A percentile compares a stretch with the other conserved stretches of the same genome.
phyloP scores from a whole-genome alignment of 2,329 filamentous ascomycete species.

The Spiromastix sp. region DNA sequence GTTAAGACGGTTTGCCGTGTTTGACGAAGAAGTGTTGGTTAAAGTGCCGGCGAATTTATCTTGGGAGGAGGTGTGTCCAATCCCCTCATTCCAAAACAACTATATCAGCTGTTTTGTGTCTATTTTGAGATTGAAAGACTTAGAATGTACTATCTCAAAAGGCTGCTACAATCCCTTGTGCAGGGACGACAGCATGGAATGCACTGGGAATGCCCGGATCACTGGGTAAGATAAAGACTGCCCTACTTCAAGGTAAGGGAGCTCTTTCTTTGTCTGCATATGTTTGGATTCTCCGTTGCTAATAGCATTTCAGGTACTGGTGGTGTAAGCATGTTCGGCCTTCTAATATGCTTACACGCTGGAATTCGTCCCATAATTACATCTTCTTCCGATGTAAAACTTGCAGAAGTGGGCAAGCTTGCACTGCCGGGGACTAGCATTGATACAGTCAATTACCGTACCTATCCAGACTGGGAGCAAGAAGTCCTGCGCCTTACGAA shows the following conservation, averaged over 20 bases:
- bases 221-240: slow-evolving; percentile 34
- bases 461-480: slow-evolving; percentile 33
- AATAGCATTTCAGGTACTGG: slow-evolving; percentile 48
- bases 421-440: slow-evolving; percentile 35
- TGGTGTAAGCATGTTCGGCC: slow-evolving; percentile 28
- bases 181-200: slow-evolving; percentile 42
- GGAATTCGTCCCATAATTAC: slow-evolving; percentile 40
- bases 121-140: no score
- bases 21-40: slow-evolving; percentile 31
- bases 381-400: slow-evolving; percentile 41
- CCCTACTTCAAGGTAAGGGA: slow-evolving; percentile 35
- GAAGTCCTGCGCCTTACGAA: slow-evolving; percentile 36
- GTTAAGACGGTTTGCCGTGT: slow-evolving; percentile 32
- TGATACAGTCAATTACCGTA: slow-evolving; percentile 46
- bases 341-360: no score
- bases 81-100: no score
- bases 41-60: slow-evolving; percentile 28
- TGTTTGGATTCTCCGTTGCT: no score
- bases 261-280: slow-evolving; percentile 48
- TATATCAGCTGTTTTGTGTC: no score
- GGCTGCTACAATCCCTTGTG: slow-evolving; percentile 30
- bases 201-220: slow-evolving; percentile 34
- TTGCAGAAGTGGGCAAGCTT: slow-evolving; percentile 40
- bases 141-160: no score
- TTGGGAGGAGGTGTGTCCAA: slow-evolving; percentile 26